Conservation (phyloP, 352 stramenopile species). For the Globisporangium megalacanthum region DNA sequence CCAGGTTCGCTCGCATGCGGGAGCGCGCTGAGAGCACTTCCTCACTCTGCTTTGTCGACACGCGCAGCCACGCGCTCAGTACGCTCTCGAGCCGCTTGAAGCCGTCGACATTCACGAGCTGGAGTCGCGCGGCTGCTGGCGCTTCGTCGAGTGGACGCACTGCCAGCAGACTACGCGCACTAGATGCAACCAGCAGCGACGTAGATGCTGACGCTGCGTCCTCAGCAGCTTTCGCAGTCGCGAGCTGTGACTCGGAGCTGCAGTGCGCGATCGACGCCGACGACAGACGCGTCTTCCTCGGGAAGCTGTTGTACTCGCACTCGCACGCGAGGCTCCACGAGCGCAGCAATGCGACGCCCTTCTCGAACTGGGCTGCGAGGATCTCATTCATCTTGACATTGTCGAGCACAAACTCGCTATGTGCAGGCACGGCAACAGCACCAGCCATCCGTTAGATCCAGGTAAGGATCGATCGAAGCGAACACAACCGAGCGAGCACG, state of each 20-base stretch:
- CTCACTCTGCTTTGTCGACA: constrained; percentile 6
- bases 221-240: neutral
- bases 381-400: constrained; percentile 42
- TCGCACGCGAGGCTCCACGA: constrained; percentile 43
- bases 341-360: constrained; percentile 36
- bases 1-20: constrained; percentile 13
- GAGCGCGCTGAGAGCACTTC: constrained; percentile 6
- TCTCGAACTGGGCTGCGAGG: constrained; percentile 37
- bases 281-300: neutral
- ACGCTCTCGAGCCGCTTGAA: constrained; percentile 16
- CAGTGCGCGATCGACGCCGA: neutral
- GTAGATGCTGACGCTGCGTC: neutral
- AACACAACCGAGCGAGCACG: no score
- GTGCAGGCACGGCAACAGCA: neutral
- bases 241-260: constrained; percentile 1
- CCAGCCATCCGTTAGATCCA: neutral
- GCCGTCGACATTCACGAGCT: constrained; percentile 9
- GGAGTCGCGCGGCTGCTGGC: neutral
- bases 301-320: constrained; percentile 37
- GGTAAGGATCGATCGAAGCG: neutral
- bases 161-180: neutral
- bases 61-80: constrained; percentile 10
- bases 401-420: constrained; percentile 34
- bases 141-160: neutral
- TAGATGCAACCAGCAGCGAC: neutral